Percentiles rank a stretch among this genome's conserved stretches.
Evolutionary conservation across 2,329 filamentous ascomycete genomes (phyloP).

Genomic region (Trematosphaeria pertusa): DNA sequence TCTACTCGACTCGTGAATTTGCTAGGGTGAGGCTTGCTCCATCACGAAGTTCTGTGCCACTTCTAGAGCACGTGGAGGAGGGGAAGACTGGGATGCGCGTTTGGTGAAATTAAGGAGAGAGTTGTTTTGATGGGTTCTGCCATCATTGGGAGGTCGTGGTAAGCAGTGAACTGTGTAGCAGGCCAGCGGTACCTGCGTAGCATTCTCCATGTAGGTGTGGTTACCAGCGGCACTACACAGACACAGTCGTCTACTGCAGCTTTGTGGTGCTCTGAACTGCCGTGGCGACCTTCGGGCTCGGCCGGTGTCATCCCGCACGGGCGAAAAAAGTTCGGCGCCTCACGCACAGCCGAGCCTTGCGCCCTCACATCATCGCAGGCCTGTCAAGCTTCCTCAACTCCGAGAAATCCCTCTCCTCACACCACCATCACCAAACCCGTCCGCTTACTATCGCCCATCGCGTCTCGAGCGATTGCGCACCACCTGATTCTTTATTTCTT

Average conservation of each 20-base stretch:
- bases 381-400: slow-evolving; percentile 21
- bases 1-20: slow-evolving; percentile 11
- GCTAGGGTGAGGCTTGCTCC: slow-evolving; percentile 2
- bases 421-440: slow-evolving; percentile 27
- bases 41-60: slow-evolving; percentile 14
- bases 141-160: too few species aligned
- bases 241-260: too few species aligned
- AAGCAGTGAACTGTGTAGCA: too few species aligned
- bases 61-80: slow-evolving; percentile 9
- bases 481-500: slow-evolving; percentile 12
- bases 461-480: slow-evolving; percentile 6
- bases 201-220: too few species aligned
- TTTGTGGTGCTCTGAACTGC: too few species aligned
- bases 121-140: slow-evolving; percentile 12
- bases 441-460: slow-evolving; percentile 1
- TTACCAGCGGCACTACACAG: too few species aligned
- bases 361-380: slow-evolving; percentile 28
- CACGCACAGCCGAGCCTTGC: slow-evolving; percentile 22
- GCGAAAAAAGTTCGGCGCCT: slow-evolving; percentile 30
- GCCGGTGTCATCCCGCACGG: neutral
- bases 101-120: slow-evolving; percentile 30
- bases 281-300: too few species aligned
- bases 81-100: slow-evolving; percentile 30
- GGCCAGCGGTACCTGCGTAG: too few species aligned
- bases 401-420: slow-evolving; percentile 38